Conservation (phyloP, 306 rosid genomes). For the Dryas octopetala region DNA sequence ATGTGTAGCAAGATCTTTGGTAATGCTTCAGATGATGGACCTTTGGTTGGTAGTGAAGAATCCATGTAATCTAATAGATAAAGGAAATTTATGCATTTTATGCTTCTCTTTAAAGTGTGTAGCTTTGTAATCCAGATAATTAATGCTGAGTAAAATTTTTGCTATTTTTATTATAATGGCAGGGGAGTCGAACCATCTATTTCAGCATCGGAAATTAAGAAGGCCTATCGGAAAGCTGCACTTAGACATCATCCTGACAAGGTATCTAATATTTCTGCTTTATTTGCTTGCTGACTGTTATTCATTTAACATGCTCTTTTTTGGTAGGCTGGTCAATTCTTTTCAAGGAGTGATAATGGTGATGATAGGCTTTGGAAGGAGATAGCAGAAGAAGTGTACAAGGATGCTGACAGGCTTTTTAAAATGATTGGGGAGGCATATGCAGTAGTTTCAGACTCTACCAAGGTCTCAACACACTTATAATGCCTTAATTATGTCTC, state of each 20-base stretch:
- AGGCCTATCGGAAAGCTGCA: conserved; percentile 99
- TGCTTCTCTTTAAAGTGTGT: background rate
- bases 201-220: conserved; percentile 82
- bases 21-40: no score
- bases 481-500: background rate
- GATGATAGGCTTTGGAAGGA: conserved; percentile 78
- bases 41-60: background rate
- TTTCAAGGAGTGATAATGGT: conserved; percentile 72
- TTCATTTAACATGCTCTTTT: conserved; percentile 29
- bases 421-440: conserved; percentile 92
- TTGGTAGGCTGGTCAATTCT: conserved; percentile 75
- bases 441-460: conserved; percentile 76
- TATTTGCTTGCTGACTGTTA: background rate
- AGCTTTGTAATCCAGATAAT: conserved; percentile 6
- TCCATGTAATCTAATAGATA: background rate
- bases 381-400: conserved; percentile 74
- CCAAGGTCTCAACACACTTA: conserved; percentile 50
- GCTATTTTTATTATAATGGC: conserved; percentile 40
- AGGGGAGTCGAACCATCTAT: conserved; percentile 90
- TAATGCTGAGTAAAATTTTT: conserved; percentile 16
- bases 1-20: background rate
- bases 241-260: conserved; percentile 98
- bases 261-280: conserved; percentile 42
- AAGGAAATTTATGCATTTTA: background rate
- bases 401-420: conserved; percentile 79